Evolutionary conservation across 768 basidiomycete species (phyloP).

Genomic region (Mycena metata): DNA sequence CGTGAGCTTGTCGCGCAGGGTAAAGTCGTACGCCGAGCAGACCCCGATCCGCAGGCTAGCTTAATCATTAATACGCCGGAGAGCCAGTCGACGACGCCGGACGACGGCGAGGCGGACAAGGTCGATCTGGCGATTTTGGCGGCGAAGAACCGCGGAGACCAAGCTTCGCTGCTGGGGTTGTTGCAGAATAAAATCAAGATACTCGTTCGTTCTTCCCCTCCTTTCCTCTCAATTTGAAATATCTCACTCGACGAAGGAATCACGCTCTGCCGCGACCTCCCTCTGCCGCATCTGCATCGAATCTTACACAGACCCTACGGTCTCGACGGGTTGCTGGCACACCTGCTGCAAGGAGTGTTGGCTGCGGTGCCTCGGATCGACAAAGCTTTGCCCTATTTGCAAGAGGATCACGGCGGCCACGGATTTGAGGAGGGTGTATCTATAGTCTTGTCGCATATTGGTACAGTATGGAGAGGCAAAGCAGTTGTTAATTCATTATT

Average conservation of each 20-base stretch:
- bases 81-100: too few species aligned
- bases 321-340: constrained; percentile 91
- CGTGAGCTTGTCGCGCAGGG: constrained; percentile 69
- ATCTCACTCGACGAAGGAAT: constrained; percentile 53
- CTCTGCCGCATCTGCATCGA: constrained; percentile 87
- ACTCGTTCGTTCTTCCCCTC: constrained; percentile 57
- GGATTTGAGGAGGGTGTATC: constrained; percentile 83
- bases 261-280: constrained; percentile 57
- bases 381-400: constrained; percentile 88
- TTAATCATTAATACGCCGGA: too few species aligned
- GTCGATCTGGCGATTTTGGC: constrained; percentile 63
- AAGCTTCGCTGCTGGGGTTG: constrained; percentile 62
- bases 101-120: constrained; percentile 53
- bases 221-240: constrained; percentile 16
- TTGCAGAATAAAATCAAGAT: constrained; percentile 73
- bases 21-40: constrained; percentile 51
- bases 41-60: too few species aligned
- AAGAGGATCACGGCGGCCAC: constrained; percentile 84
- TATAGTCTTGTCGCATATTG: constrained; percentile 52
- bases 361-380: constrained; percentile 86
- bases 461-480: too few species aligned
- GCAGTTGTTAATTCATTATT: constrained; percentile 18
- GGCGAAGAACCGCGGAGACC: constrained; percentile 65
- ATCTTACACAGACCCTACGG: constrained; percentile 81
- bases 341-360: constrained; percentile 87